Evolutionary conservation across 2,329 filamentous ascomycete genomes (phyloP).

Genomic region (Aspergillus alliaceus): DNA sequence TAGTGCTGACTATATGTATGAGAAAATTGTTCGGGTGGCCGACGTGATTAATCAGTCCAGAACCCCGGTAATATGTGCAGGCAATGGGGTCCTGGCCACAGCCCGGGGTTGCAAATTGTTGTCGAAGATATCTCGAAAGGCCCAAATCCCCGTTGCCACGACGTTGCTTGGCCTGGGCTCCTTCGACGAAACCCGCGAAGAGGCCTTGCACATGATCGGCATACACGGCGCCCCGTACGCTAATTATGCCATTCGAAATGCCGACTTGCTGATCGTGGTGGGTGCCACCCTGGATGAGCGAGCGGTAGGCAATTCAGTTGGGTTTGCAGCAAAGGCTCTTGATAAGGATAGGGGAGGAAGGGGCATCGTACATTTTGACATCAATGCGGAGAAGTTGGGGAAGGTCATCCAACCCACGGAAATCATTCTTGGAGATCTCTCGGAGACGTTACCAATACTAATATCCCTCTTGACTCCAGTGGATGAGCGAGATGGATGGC

Average conservation of each 20-base stretch:
- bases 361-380: conserved; percentile 2
- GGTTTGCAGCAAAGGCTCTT: background rate
- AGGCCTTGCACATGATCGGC: background rate
- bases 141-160: conserved; percentile 3
- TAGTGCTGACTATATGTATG: background rate
- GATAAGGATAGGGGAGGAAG: background rate
- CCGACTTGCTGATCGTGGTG: background rate
- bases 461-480: background rate
- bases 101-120: background rate
- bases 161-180: background rate
- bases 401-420: conserved; percentile 1
- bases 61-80: background rate
- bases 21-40: background rate
- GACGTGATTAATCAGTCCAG: background rate
- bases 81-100: background rate
- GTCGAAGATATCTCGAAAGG: background rate
- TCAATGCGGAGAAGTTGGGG: background rate
- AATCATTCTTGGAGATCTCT: background rate
- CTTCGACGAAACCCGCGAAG: conserved; percentile 2
- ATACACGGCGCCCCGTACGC: background rate
- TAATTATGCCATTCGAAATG: background rate
- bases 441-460: background rate
- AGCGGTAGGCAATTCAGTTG: background rate
- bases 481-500: background rate
- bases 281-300: background rate